A percentile compares a stretch with the other conserved stretches of the same genome.
Evolutionary conservation across 768 basidiomycete genomes (phyloP).

Genomic region (Rhizopogon vesiculosus): DNA sequence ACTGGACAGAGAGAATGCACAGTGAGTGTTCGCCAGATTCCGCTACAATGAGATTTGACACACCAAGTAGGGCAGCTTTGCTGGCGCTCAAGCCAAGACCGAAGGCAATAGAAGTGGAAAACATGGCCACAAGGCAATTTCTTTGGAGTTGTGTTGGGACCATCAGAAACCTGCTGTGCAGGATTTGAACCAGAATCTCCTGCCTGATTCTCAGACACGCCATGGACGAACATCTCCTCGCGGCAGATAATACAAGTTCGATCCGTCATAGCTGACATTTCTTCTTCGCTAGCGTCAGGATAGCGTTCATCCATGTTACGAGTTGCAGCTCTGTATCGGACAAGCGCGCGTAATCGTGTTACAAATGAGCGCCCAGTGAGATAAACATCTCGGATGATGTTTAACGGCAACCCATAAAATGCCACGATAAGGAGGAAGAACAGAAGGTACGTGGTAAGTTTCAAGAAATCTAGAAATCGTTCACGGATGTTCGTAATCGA

Average conservation of each 20-base stretch:
- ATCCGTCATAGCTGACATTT: constrained; percentile 78
- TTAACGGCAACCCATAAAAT: constrained; percentile 91
- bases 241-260: constrained; percentile 97
- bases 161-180: constrained; percentile 38
- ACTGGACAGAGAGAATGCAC: constrained; percentile 31
- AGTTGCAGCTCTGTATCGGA: constrained; percentile 91
- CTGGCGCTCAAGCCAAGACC: constrained; percentile 97
- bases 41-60: constrained; percentile 20
- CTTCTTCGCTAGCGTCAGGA: constrained; percentile 86
- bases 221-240: constrained; percentile 77
- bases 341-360: constrained; percentile 78
- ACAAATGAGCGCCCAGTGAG: constrained; percentile 92
- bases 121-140: constrained; percentile 95
- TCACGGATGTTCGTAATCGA: constrained; percentile 5
- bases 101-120: constrained; percentile 96
- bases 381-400: constrained; percentile 96
- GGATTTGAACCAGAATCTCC: constrained; percentile 14
- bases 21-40: constrained; percentile 7
- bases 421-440: constrained; percentile 95
- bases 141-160: constrained; percentile 94
- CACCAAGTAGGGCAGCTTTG: constrained; percentile 99
- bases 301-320: constrained; percentile 95
- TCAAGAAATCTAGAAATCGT: constrained; percentile 72
- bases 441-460: constrained; percentile 84
- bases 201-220: constrained; percentile 18